A percentile compares a stretch with the other conserved stretches of the same genome.
Evolutionary conservation across 2,329 filamentous ascomycete genomes (phyloP).

Genomic region (Fusarium solani-melongenae): DNA sequence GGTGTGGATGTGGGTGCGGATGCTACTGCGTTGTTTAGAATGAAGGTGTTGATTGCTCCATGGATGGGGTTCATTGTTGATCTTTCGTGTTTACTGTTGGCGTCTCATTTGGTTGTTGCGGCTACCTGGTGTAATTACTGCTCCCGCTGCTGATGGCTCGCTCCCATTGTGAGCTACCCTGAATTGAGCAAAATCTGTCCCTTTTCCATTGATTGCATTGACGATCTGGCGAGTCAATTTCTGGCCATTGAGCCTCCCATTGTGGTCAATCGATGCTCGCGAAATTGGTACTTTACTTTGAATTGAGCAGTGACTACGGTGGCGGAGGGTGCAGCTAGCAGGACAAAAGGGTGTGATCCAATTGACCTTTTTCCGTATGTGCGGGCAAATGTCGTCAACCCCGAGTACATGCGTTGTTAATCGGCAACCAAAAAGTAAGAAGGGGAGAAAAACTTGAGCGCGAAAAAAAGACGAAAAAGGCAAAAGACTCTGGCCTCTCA

Average conservation of each 20-base stretch:
- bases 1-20: constrained; percentile 23
- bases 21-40: constrained; percentile 35
- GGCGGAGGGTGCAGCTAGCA: constrained; percentile 31
- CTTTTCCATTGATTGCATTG: neutral
- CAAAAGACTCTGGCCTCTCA: constrained; percentile 18
- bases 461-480: constrained; percentile 14
- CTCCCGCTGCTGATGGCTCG: neutral
- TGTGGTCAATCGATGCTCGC: neutral
- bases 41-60: constrained; percentile 4
- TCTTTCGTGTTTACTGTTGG: constrained; percentile 23
- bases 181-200: neutral
- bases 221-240: neutral
- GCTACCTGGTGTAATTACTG: constrained; percentile 11
- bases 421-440: constrained; percentile 25
- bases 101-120: constrained; percentile 26
- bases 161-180: neutral
- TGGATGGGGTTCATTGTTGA: constrained; percentile 28
- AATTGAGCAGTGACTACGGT: constrained; percentile 23
- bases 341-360: constrained; percentile 29
- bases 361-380: constrained; percentile 20
- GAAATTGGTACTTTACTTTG: constrained; percentile 3
- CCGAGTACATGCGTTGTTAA: constrained; percentile 30
- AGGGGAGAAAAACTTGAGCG: constrained; percentile 11
- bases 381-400: constrained; percentile 21
- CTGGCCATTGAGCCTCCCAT: neutral